Base-by-base conservation (phyloP, 345 rosid species). In the Trapa bicornis region DNA sequence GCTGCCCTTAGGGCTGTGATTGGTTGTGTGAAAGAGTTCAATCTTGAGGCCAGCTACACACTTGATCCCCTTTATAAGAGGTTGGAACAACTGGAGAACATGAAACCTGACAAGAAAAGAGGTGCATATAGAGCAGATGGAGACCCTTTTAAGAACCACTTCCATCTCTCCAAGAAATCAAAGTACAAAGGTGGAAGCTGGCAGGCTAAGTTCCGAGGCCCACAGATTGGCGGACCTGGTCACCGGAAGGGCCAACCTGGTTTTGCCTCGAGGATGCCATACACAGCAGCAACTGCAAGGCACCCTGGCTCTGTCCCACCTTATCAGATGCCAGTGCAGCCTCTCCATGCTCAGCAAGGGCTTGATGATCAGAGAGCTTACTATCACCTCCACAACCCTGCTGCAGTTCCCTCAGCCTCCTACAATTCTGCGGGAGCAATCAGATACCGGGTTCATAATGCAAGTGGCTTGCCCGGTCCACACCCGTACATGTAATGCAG, bases 41-140 rank as follows among this genome's bases (percentile, higher is more conserved):
- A 78, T 68, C 86, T 86, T 64, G 86, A 83, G 76, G 80, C 76
- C 16, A 77, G 76, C 60, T 86, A 86, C 74, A 81, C 79, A 9
- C 81, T 83, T 2, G 85, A 81, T 57, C 82, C 90, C 67, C 87
- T 86, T 60, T 74, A 75, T 72, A 80, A 66, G 80, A 80, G 87
- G 75, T 73, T 83, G 39, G 75, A 74, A 64, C 87, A 83, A 48
- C 72, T 86, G 63, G 89, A 77, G 72, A 86, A 74, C 61, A 74
- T 77, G 2, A 83, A 75, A 65, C 58, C 78, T 4, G 86, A 80
- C 64, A 81, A 73, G 76, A 83, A 79, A 75, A 83, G 82, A 68
- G 60, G 80, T 41, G 81, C 29, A 22, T 22, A 71, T 57, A 68
- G 52, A 10, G 75, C 80, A 47, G 81, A 61, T 58, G 80, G 80